Evolutionary conservation across 257 asterid species (phyloP), one percentile per base, ranked within the genome.

Genomic region (Handroanthus guayacan): DNA sequence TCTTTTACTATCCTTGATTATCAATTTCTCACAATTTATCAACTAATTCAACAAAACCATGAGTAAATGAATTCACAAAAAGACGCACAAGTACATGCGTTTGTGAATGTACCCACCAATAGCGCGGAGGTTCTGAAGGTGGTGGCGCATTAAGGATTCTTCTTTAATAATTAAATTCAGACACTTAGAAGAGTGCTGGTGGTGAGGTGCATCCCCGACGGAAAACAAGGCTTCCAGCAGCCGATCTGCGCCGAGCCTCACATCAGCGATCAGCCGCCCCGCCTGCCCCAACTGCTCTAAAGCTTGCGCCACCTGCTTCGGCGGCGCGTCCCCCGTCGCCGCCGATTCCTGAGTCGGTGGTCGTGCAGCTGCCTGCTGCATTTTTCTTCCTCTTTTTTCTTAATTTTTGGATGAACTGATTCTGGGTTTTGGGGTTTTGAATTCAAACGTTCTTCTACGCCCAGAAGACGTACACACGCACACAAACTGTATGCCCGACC

Each of bases 291-390:
- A 89, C 77, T 95, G 87, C 84, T 94, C 99, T 92, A 94, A 80
- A 52, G 99, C 98, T 80, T 88, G 86, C 31, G 99, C 99, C 80
- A 94, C 98, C 88, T 92, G 98, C 87, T 92, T 94, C 48, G 98
- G 98, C 80, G 99, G 97, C 66, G 99, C 98, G 72, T 89, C 97
- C 45, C 82, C 80, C 63, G 76, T 47, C 41, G 72, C 77, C 79
- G 81, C 83, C 87, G 80, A 72, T 52, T 60, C 83, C 64, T 64
- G 88, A 65, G 61, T 20, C 39, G 81, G 73, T 34, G 85, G 75
- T 69, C 78, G 79, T 41, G 88, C 72, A 18, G 88, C 82, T 34
- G 84, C 69, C 80, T 83, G 90, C 80, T 86, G 89, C 97, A 87
- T 91, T 72, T 69, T 63, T 44, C 36, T 45, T 37, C 50, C 78